Conservation (phyloP, 2,329 filamentous ascomycete species). For the Hirsutella minnesotensis region DNA sequence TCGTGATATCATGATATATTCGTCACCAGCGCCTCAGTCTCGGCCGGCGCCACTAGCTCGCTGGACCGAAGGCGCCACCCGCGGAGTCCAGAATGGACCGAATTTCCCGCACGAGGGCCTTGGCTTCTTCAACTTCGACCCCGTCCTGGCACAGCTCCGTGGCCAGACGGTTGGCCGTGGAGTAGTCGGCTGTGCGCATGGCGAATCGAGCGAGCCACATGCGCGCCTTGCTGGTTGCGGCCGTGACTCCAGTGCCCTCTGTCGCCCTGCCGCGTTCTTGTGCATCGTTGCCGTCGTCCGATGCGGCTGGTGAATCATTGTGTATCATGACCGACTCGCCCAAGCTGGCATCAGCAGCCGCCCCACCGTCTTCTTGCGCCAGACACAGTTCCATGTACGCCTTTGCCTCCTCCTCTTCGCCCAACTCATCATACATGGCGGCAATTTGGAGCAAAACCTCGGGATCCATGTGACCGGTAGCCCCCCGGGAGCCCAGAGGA, state of each 20-base stretch:
- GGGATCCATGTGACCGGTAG: conserved; percentile 61
- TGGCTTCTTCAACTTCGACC: conserved; percentile 92
- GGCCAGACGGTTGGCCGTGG: conserved; percentile 66
- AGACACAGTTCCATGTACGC: conserved; percentile 94
- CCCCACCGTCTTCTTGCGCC: conserved; percentile 73
- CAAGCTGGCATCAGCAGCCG: conserved; percentile 27
- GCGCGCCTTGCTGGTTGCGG: conserved; percentile 81
- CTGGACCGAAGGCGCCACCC: conserved; percentile 13
- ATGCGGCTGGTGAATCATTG: conserved; percentile 35
- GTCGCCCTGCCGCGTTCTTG: conserved; percentile 18
- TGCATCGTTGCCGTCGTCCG: conserved; percentile 24
- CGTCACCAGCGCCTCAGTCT: neutral
- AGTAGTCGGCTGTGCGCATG: conserved; percentile 63
- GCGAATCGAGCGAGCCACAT: conserved; percentile 86
- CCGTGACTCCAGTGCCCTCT: conserved; percentile 71
- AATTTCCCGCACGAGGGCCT: conserved; percentile 80
- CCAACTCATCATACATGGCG: conserved; percentile 70
- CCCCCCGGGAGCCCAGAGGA: conserved; percentile 34
- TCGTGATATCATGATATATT: neutral
- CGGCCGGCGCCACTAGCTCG: conserved; percentile 6
- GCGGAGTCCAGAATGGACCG: conserved; percentile 58
- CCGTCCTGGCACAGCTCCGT: conserved; percentile 93
- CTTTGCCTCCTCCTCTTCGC: conserved; percentile 67
- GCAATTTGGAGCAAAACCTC: conserved; percentile 88
- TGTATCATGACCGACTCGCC: conserved; percentile 42